Conservation (phyloP, 2,329 filamentous ascomycete genomes). For the Zasmidium cellare region DNA sequence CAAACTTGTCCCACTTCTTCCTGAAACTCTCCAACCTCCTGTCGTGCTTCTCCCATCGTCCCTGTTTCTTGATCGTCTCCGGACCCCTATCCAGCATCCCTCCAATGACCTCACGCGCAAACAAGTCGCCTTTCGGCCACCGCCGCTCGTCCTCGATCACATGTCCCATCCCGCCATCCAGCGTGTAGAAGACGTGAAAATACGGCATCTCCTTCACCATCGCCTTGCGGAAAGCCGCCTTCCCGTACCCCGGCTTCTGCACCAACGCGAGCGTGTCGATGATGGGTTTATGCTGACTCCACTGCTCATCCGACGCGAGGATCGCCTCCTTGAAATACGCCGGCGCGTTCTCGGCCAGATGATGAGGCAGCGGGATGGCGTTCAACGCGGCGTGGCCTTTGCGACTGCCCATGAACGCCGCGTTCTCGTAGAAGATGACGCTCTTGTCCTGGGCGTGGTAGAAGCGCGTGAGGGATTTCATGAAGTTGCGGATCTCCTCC, state of each 20-base stretch:
- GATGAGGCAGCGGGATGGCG: slow-evolving; percentile 84
- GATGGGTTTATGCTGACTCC: slow-evolving; percentile 91
- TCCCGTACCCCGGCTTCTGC: slow-evolving; percentile 66
- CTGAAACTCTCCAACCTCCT: slow-evolving; percentile 72
- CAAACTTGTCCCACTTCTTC: slow-evolving; percentile 87
- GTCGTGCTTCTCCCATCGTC: slow-evolving; percentile 73
- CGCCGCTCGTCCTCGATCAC: slow-evolving; percentile 80
- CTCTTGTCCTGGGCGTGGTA: slow-evolving; percentile 92
- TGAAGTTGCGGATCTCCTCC: slow-evolving; percentile 98
- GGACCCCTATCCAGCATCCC: slow-evolving; percentile 85
- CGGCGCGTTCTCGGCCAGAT: slow-evolving; percentile 85
- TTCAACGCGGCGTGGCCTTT: slow-evolving; percentile 83
- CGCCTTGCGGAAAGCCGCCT: slow-evolving; percentile 75
- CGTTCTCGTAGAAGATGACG: slow-evolving; percentile 97
- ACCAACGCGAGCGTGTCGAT: slow-evolving; percentile 77
- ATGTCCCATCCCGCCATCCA: slow-evolving; percentile 91
- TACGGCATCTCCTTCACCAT: slow-evolving; percentile 97
- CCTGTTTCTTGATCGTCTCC: slow-evolving; percentile 86
- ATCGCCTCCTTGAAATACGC: slow-evolving; percentile 97
- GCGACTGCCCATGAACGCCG: slow-evolving; percentile 69
- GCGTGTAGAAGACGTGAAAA: slow-evolving; percentile 93
- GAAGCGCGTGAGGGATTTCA: slow-evolving; percentile 92
- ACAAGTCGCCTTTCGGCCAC: slow-evolving; percentile 90
- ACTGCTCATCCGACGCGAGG: slow-evolving; percentile 82
- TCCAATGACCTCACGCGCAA: slow-evolving; percentile 86